Evolutionary conservation across 768 basidiomycete species (phyloP).

Genomic region (Ramaria rubella): DNA sequence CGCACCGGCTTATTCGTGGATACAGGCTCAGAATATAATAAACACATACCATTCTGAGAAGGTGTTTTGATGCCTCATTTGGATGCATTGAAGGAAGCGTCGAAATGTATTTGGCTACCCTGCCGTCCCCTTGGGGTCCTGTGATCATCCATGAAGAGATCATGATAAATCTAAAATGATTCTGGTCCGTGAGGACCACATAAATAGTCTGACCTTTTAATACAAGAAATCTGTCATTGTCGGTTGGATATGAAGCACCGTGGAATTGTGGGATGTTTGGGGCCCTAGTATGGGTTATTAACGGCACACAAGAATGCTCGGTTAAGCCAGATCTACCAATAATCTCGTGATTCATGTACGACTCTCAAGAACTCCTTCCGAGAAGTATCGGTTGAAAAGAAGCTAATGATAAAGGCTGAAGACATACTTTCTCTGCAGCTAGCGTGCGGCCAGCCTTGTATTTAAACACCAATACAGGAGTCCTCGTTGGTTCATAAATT

Average conservation of each 20-base stretch:
- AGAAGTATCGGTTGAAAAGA: not conserved
- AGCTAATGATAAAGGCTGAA: not conserved
- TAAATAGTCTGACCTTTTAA: not conserved
- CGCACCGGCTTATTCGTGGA: not conserved
- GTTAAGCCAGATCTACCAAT: not conserved
- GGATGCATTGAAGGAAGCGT: not conserved
- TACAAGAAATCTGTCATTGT: not conserved
- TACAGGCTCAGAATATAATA: not conserved
- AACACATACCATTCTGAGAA: not conserved
- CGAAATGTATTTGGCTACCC: not conserved
- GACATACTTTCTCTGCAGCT: not conserved
- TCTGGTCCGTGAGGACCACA: too few species aligned
- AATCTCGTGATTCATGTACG: not conserved
- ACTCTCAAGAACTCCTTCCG: not conserved
- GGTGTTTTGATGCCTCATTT: not conserved
- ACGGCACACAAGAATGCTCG: not conserved
- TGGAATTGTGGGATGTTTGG: not conserved
- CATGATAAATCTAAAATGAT: not conserved
- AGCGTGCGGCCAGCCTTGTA: not conserved
- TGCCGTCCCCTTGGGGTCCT: not conserved
- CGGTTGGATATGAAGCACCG: not conserved
- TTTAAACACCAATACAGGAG: not conserved
- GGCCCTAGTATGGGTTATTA: not conserved
- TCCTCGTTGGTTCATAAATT: not conserved
- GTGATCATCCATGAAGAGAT: not conserved